Conservation (phyloP, 495 filamentous ascomycete species). For the Niebla homalea region DNA sequence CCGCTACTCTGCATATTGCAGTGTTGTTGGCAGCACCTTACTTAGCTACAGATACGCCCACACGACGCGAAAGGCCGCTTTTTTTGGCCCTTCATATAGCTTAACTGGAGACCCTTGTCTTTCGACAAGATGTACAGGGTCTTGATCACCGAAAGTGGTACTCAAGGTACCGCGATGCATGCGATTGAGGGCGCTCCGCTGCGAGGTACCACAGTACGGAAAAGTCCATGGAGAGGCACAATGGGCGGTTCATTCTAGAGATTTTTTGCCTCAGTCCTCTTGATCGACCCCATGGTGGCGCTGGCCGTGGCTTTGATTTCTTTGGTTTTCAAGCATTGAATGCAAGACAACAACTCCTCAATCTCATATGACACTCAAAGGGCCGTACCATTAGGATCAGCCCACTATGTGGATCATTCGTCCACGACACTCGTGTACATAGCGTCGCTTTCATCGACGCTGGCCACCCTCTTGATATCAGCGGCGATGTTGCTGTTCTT, state of each 20-base stretch:
- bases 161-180: no score
- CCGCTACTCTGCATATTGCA: no score
- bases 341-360: background rate
- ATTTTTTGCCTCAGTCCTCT: background rate
- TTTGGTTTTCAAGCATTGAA: background rate
- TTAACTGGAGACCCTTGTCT: no score
- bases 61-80: no score
- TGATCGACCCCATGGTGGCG: background rate
- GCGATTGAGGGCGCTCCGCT: no score
- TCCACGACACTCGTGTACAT: background rate
- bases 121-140: no score
- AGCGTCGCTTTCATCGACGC: background rate
- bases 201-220: no score
- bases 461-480: background rate
- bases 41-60: no score
- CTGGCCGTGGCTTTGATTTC: background rate
- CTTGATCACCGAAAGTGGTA: no score
- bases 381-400: background rate
- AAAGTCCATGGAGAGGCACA: background rate
- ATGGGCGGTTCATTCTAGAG: background rate
- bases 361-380: background rate
- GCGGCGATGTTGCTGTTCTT: slow-evolving; percentile 1
- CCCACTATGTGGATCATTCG: slow-evolving; percentile 1
- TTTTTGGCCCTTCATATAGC: no score
- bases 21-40: no score